Percentiles rank a stretch among this genome's conserved stretches.
Conservation (phyloP, 495 filamentous ascomycete species). For the Pyrenula massariospora region DNA sequence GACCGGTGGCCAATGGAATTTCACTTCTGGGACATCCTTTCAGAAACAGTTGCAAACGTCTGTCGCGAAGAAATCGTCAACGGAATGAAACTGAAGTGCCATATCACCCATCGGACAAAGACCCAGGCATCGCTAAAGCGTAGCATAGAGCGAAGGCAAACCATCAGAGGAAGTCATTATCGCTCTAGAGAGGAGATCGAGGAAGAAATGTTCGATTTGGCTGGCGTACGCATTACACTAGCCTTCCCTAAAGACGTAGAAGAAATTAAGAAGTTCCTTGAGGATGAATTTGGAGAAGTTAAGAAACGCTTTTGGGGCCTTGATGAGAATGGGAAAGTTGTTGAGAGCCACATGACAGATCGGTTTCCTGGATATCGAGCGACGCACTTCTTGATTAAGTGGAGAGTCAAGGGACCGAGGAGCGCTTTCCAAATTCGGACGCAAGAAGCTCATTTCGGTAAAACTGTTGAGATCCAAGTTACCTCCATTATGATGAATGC, state of each 20-base stretch:
- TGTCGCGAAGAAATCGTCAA: no score
- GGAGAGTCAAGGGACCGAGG: no score
- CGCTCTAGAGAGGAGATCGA: constrained; percentile 6
- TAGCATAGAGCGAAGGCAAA: no score
- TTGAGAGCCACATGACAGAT: constrained; percentile 10
- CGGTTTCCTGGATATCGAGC: no score
- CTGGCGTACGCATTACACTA: constrained; percentile 10
- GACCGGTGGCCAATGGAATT: no score
- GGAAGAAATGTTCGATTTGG: constrained; percentile 9
- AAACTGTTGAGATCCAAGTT: constrained; percentile 15
- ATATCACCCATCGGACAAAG: no score
- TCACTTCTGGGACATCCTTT: no score
- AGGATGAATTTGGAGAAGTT: constrained; percentile 2
- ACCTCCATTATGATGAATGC: constrained; percentile 10
- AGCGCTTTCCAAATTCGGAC: constrained; percentile 2
- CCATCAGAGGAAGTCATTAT: no score
- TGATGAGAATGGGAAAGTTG: constrained; percentile 8
- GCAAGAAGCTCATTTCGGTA: neutral
- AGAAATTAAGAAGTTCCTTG: constrained; percentile 5
- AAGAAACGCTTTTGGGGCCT: constrained; percentile 1
- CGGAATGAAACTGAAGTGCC: no score
- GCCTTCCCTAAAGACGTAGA: constrained; percentile 6
- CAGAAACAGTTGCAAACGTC: no score
- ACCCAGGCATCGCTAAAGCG: no score
- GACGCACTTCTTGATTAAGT: no score